Conservation (phyloP, 2,329 filamentous ascomycete species). For the Aspergillus glaucus region DNA sequence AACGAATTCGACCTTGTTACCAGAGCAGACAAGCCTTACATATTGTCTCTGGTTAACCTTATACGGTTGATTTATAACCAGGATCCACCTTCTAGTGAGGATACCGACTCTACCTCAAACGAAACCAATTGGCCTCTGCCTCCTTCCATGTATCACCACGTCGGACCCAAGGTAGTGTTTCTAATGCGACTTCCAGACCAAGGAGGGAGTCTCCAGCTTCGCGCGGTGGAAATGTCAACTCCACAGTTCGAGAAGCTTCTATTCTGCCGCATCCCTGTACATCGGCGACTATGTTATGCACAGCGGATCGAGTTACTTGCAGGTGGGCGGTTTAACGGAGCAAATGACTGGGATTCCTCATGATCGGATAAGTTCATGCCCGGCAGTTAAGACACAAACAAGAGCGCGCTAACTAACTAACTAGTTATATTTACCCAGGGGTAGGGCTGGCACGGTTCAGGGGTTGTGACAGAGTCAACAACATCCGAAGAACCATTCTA, state of each 20-base stretch:
- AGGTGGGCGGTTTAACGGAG: too few species aligned
- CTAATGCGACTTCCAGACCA: not conserved
- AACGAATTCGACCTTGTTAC: constrained; percentile 5
- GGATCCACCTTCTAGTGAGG: not conserved
- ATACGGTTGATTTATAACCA: not conserved
- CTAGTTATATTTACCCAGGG: too few species aligned
- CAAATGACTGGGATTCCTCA: too few species aligned
- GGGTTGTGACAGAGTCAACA: too few species aligned
- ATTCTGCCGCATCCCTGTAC: constrained; percentile 5
- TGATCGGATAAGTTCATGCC: too few species aligned
- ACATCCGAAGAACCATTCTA: too few species aligned
- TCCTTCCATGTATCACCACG: not conserved
- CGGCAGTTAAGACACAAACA: too few species aligned
- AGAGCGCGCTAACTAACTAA: too few species aligned
- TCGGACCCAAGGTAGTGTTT: not conserved
- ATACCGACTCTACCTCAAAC: not conserved
- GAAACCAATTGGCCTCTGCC: not conserved
- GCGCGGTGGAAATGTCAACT: not conserved
- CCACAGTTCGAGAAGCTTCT: constrained; percentile 2
- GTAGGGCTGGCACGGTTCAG: too few species aligned
- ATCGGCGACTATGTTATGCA: constrained; percentile 2
- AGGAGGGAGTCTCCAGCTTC: not conserved
- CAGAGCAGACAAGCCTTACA: constrained; percentile 2
- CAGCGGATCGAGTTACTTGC: constrained; percentile 1
- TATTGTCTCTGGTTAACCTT: not conserved